A percentile compares a stretch with the other conserved stretches of the same genome.
Evolutionary conservation across 2,329 filamentous ascomycete genomes (phyloP).

Genomic region (Apiospora marii): DNA sequence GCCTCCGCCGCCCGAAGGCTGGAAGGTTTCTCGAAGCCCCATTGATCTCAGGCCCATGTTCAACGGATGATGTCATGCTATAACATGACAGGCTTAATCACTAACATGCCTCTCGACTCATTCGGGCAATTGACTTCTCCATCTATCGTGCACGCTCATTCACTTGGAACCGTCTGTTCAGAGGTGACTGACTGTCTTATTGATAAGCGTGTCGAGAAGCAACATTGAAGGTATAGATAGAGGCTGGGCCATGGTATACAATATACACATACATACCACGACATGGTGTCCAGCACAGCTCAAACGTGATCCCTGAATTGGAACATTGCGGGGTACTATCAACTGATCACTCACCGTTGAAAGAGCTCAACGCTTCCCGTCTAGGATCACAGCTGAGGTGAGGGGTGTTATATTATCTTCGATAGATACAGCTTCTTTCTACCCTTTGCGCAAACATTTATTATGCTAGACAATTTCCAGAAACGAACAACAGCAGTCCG

Average conservation of each 20-base stretch:
- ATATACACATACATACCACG: no score
- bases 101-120: not conserved
- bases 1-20: not conserved
- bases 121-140: not conserved
- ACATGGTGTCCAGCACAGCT: no score
- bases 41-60: not conserved
- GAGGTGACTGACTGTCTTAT: no score
- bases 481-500: not conserved
- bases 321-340: no score
- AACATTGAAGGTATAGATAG: no score
- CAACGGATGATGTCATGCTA: slow-evolving; percentile 4
- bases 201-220: no score
- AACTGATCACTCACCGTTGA: no score
- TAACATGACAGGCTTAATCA: no score
- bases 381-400: not conserved
- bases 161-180: not conserved
- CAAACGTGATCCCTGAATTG: no score
- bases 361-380: no score
- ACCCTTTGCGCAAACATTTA: not conserved
- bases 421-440: slow-evolving; percentile 2
- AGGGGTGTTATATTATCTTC: not conserved
- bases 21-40: slow-evolving; percentile 7
- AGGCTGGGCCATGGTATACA: no score
- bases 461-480: slow-evolving; percentile 10
- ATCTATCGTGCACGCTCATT: not conserved